phyloP scores from a whole-genome alignment of 2,329 filamentous ascomycete genomes.

The Grosmannia serpens region DNA sequence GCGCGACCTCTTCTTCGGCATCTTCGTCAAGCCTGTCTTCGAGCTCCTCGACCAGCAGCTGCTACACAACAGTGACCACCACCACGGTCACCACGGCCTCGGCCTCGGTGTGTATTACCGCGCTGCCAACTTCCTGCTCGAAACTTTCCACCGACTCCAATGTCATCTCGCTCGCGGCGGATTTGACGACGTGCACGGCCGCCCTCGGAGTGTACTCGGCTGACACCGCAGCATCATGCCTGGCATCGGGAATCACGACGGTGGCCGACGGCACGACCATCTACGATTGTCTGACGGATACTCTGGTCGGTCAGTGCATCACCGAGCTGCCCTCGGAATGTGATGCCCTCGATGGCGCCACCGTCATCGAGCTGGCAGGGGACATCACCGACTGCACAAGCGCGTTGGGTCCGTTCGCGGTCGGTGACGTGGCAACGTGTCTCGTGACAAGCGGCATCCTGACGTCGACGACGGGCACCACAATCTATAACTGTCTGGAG shows the following conservation, averaged over 20 bases:
- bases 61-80: not conserved
- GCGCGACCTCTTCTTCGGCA: not conserved
- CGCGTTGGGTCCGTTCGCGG: slow-evolving; percentile 10
- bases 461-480: not conserved
- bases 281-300: slow-evolving; percentile 5
- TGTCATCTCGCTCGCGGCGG: not conserved
- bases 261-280: slow-evolving; percentile 2
- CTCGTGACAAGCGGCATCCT: not conserved
- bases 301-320: slow-evolving; percentile 2
- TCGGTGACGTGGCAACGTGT: slow-evolving; percentile 4
- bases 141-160: not conserved
- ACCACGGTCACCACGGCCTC: not conserved
- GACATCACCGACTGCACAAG: slow-evolving; percentile 4
- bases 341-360: not conserved
- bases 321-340: slow-evolving; percentile 6
- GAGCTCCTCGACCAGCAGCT: not conserved
- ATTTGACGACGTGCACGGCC: slow-evolving; percentile 1
- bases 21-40: not conserved
- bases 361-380: not conserved
- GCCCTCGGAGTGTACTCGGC: slow-evolving; percentile 7
- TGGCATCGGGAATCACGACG: not conserved
- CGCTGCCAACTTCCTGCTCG: slow-evolving; percentile 5
- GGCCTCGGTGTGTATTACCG: slow-evolving; percentile 1
- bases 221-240: slow-evolving; percentile 1
- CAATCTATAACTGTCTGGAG: not conserved